Conservation (phyloP, 345 rosid species). For the Dimocarpus longan region DNA sequence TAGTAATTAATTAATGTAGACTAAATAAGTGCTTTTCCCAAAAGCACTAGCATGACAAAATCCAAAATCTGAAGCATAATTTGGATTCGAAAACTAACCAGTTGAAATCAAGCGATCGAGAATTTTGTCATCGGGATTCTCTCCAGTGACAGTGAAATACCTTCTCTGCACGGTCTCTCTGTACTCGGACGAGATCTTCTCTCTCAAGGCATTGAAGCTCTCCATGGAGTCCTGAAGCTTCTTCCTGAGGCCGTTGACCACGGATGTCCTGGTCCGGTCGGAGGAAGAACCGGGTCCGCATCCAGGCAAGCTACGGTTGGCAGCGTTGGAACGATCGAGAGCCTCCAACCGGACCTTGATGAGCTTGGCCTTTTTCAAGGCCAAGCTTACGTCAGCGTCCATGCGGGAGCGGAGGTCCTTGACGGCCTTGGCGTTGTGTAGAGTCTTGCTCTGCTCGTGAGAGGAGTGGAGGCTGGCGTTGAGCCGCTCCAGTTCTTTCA, state of each 20-base stretch:
- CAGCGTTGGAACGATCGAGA: constrained; percentile 82
- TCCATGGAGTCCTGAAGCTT: constrained; percentile 92
- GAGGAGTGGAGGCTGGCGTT: constrained; percentile 56
- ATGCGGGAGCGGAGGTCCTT: constrained; percentile 72
- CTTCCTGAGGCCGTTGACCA: constrained; percentile 90
- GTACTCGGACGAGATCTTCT: constrained; percentile 72
- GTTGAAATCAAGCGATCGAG: constrained; percentile 88
- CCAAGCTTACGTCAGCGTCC: constrained; percentile 82
- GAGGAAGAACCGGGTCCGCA: constrained; percentile 93
- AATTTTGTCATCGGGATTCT: constrained; percentile 78
- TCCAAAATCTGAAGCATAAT: background rate
- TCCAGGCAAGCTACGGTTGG: constrained; percentile 73
- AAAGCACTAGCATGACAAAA: background rate
- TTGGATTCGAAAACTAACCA: constrained; percentile 41
- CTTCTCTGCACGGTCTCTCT: constrained; percentile 94
- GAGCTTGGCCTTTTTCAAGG: constrained; percentile 81
- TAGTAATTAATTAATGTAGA: too few relatives aligned
- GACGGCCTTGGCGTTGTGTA: constrained; percentile 75
- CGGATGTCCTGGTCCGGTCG: constrained; percentile 80
- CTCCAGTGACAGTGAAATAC: constrained; percentile 91
- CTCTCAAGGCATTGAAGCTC: constrained; percentile 67
- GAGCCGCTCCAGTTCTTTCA: constrained; percentile 72
- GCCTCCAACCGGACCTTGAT: constrained; percentile 82
- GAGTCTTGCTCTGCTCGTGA: constrained; percentile 91
- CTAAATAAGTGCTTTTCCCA: background rate